phyloP scores from a whole-genome alignment of 2,329 filamentous ascomycete genomes.

The Ceratocystis destructans region DNA sequence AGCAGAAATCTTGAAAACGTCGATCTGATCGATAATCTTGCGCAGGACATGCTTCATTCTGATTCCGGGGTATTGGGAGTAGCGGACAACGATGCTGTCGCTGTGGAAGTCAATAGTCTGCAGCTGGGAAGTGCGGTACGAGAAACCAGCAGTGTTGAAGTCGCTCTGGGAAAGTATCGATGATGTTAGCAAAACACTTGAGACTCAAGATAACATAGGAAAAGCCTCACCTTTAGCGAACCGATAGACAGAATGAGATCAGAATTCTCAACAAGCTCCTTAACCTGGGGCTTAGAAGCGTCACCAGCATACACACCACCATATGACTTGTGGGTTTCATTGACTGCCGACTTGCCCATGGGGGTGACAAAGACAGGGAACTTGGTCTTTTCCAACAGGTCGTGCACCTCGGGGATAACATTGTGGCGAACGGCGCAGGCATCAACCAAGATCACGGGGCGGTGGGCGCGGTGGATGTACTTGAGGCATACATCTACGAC shows the following conservation, averaged over 20 bases:
- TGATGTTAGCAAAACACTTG: neutral
- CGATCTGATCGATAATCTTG: constrained; percentile 49
- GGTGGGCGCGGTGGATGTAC: constrained; percentile 57
- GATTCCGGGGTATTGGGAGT: constrained; percentile 65
- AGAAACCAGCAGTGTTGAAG: constrained; percentile 74
- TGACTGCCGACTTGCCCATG: constrained; percentile 75
- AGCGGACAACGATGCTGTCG: constrained; percentile 56
- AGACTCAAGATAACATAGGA: neutral
- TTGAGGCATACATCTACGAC: constrained; percentile 68
- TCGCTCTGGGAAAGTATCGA: constrained; percentile 40
- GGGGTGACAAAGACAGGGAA: constrained; percentile 78
- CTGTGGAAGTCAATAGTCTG: constrained; percentile 73
- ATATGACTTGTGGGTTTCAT: constrained; percentile 62
- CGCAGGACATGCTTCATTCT: constrained; percentile 65
- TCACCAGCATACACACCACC: constrained; percentile 77
- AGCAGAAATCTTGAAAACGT: constrained; percentile 44
- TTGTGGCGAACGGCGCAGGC: constrained; percentile 69
- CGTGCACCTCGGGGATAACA: constrained; percentile 57
- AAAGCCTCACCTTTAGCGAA: constrained; percentile 35
- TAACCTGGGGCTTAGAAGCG: constrained; percentile 52
- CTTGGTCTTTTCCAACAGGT: constrained; percentile 56
- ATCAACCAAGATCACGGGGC: constrained; percentile 68
- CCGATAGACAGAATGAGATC: constrained; percentile 61
- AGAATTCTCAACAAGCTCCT: constrained; percentile 49
- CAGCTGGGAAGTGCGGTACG: constrained; percentile 61